These are phyloP conservation scores for Ophiocordyceps camponoti-floridani DNA, from an alignment of 2,329 filamentous ascomycete genomes.

Conservation along the genomic window DNA sequence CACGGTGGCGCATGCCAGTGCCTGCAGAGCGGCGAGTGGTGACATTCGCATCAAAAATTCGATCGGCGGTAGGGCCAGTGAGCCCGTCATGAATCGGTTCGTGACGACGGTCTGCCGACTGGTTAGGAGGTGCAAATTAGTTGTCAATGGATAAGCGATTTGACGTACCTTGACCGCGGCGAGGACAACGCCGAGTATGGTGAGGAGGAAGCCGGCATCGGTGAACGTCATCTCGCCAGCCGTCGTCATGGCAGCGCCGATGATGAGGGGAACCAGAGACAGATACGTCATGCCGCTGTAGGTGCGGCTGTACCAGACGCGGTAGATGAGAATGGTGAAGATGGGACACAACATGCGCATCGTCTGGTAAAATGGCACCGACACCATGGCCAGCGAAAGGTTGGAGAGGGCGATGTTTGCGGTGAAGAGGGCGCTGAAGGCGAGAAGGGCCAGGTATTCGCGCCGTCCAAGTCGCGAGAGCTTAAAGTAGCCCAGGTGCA, in stretches of 20 bases:
- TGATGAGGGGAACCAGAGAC: constrained; percentile 40
- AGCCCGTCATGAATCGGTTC: constrained; percentile 46
- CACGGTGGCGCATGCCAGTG: constrained; percentile 29
- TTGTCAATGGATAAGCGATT: not conserved
- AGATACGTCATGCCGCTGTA: constrained; percentile 40
- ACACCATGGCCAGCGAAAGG: constrained; percentile 41
- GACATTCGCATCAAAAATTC: constrained; percentile 47
- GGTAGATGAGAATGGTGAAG: constrained; percentile 44
- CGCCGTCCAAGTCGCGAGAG: constrained; percentile 30
- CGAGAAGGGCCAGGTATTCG: constrained; percentile 35
- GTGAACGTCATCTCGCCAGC: constrained; percentile 46
- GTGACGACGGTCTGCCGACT: constrained; percentile 34
- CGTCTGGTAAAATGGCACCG: constrained; percentile 48
- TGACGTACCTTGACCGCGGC: constrained; percentile 32
- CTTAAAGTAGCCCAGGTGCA: constrained; percentile 32
- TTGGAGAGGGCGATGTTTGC: constrained; percentile 48
- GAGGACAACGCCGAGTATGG: constrained; percentile 33
- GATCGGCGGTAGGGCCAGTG: constrained; percentile 35
- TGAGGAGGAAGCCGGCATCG: constrained; percentile 35
- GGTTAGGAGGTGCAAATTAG: not conserved
- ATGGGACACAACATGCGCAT: constrained; percentile 43
- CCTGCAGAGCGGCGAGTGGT: constrained; percentile 38
- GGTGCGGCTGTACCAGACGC: constrained; percentile 32
- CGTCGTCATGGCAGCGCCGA: constrained; percentile 41
- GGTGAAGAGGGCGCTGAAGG: constrained; percentile 43